Evolutionary conservation across 225 moss, liverwort and hornwort genomes (phyloP).

Genomic region (Pleurozium schreberi): DNA sequence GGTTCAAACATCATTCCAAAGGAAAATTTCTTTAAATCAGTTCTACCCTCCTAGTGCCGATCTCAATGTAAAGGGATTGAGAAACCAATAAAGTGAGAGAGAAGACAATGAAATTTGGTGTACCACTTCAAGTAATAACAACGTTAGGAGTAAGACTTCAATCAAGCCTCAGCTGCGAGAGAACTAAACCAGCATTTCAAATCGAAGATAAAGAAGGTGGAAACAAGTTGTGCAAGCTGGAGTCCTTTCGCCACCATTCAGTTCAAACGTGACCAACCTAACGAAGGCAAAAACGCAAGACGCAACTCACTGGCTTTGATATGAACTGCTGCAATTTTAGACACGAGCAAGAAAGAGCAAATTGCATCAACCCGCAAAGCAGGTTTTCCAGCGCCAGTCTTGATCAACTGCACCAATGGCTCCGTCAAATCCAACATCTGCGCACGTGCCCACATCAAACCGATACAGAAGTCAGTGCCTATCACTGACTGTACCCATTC

Average conservation of each 20-base stretch:
- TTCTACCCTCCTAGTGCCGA: neutral
- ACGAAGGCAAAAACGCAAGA: neutral
- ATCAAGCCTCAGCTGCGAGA: neutral
- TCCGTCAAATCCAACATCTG: conserved; percentile 71
- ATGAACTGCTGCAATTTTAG: conserved; percentile 65
- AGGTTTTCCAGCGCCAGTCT: conserved; percentile 64
- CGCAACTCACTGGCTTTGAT: conserved; percentile 61
- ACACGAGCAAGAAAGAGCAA: conserved; percentile 65
- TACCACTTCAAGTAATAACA: neutral
- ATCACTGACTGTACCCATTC: neutral
- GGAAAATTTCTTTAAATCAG: neutral
- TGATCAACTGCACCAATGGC: conserved; percentile 65
- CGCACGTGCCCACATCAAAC: neutral
- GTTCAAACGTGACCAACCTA: neutral
- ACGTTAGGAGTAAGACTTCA: neutral
- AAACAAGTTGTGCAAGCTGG: neutral
- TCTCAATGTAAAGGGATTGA: neutral
- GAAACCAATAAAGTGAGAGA: neutral
- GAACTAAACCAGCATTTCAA: neutral
- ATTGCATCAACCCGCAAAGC: conserved; percentile 83
- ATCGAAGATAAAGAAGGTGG: neutral
- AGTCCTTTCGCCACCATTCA: neutral
- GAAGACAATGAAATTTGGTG: neutral
- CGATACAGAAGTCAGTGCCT: neutral
- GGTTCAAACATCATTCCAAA: neutral